Conservation (phyloP, 176 grass and related monocot species). For the Eleusine indica region DNA sequence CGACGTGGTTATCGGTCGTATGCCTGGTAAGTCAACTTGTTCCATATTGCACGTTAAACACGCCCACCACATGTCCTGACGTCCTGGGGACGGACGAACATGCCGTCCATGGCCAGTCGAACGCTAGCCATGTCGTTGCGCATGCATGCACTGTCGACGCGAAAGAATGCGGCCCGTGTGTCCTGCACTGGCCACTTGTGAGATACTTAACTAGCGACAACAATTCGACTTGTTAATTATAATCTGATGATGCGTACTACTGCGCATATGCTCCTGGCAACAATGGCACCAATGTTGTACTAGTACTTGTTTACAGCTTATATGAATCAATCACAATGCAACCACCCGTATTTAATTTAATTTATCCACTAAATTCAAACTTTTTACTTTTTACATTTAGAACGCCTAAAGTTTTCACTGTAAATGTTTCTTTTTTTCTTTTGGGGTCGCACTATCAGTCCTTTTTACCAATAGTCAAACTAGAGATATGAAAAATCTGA, state of each 20-base stretch:
- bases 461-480: too few relatives aligned
- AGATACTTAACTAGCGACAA: slow-evolving; percentile 12
- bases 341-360: too few relatives aligned
- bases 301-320: too few relatives aligned
- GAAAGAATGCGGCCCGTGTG: neutral
- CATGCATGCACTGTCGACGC: neutral
- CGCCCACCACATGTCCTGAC: neutral
- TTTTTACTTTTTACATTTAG: too few relatives aligned
- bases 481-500: too few relatives aligned
- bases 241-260: slow-evolving; percentile 12
- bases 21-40: slow-evolving; percentile 49
- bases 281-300: too few relatives aligned
- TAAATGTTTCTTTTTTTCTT: too few relatives aligned
- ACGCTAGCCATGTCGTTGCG: neutral
- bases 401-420: too few relatives aligned
- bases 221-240: slow-evolving; percentile 18
- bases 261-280: neutral
- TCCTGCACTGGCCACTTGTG: neutral
- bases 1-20: slow-evolving; percentile 57
- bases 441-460: too few relatives aligned
- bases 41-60: neutral
- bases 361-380: too few relatives aligned
- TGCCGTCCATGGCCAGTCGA: neutral
- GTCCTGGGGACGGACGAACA: too few relatives aligned
- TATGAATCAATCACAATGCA: too few relatives aligned